Percentiles rank a stretch among this genome's conserved stretches.
Conservation (phyloP, 345 rosid species). For the Angophora floribunda region DNA sequence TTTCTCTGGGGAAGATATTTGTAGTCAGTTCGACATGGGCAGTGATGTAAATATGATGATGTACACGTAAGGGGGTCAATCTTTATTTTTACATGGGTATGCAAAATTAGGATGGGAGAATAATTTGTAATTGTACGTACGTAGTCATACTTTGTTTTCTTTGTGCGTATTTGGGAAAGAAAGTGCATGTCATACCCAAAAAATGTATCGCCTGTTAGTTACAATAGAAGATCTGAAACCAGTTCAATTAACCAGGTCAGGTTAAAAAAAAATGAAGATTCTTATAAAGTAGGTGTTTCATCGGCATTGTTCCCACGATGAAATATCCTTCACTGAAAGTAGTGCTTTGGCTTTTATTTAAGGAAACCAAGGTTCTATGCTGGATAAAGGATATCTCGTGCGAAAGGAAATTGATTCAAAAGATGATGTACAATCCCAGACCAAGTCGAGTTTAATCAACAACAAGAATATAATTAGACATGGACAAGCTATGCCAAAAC, state of each 20-base stretch:
- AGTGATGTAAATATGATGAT: constrained; percentile 10
- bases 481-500: no score
- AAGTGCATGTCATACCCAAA: background rate
- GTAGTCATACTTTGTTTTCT: background rate
- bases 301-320: no score
- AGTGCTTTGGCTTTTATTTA: no score
- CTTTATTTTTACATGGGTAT: background rate
- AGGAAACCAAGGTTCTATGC: no score
- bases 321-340: no score
- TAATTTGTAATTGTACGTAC: background rate
- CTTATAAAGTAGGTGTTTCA: background rate
- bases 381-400: no score
- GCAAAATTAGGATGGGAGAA: background rate
- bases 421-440: no score
- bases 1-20: constrained; percentile 20
- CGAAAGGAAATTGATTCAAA: no score
- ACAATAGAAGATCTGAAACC: background rate
- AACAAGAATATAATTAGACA: no score
- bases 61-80: background rate
- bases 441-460: no score
- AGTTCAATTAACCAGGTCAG: background rate
- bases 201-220: background rate
- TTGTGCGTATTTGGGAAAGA: background rate
- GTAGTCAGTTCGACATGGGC: constrained; percentile 26
- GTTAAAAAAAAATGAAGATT: background rate